Evolutionary conservation across 1,284 basidiomycete species (phyloP).

Genomic region (Naganishia sp.): DNA sequence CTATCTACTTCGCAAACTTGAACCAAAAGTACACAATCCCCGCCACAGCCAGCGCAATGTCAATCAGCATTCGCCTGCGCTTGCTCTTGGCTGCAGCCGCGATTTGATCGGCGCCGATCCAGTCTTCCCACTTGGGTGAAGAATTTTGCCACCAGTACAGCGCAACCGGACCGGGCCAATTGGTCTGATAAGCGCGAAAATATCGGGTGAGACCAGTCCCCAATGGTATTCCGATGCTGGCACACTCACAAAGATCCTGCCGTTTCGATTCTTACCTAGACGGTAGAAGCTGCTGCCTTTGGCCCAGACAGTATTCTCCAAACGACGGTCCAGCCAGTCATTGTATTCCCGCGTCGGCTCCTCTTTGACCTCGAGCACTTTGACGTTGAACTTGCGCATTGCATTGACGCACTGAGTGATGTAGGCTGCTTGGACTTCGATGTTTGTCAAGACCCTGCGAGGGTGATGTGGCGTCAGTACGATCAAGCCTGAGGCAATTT

Average conservation of each 20-base stretch:
- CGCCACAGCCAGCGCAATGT: conserved; percentile 5
- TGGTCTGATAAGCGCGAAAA: conserved; percentile 25
- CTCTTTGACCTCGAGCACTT: conserved; percentile 37
- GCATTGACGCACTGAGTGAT: conserved; percentile 37
- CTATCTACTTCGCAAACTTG: conserved; percentile 11
- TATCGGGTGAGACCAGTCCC: neutral
- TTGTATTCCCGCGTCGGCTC: conserved; percentile 37
- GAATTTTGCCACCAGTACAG: conserved; percentile 36
- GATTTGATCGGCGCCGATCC: conserved; percentile 31
- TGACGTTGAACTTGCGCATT: conserved; percentile 22
- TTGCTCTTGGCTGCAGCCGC: conserved; percentile 15
- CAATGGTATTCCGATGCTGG: neutral
- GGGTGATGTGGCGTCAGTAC: neutral
- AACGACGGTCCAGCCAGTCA: conserved; percentile 36
- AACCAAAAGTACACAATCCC: conserved; percentile 15
- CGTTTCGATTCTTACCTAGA: conserved; percentile 27
- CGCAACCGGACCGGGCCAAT: conserved; percentile 33
- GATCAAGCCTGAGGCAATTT: neutral
- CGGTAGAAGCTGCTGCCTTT: conserved; percentile 33
- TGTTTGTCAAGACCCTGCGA: conserved; percentile 31
- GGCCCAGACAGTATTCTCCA: conserved; percentile 36
- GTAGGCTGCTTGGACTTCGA: conserved; percentile 39
- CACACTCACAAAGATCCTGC: conserved; percentile 32
- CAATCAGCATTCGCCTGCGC: conserved; percentile 21
- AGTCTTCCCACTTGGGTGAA: conserved; percentile 35